A percentile compares a stretch with the other conserved stretches of the same genome.
phyloP scores from a whole-genome alignment of 352 stramenopile species.

The Pythium diclinum region DNA sequence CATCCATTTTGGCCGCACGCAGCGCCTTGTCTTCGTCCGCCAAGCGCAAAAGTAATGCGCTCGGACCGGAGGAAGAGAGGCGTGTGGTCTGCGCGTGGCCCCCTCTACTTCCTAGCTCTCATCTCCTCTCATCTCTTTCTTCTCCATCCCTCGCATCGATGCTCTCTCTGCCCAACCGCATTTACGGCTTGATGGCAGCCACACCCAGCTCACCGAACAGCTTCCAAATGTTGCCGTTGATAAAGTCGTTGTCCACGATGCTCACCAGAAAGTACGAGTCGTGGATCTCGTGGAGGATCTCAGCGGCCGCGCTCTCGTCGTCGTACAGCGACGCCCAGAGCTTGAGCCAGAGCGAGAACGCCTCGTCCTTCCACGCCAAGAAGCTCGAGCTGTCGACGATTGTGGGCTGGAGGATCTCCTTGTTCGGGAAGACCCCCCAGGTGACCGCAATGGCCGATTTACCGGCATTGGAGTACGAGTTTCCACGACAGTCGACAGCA shows the following conservation, averaged over 20 bases:
- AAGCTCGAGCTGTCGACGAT: constrained; percentile 98
- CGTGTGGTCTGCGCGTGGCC: not conserved
- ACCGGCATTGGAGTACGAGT: constrained; percentile 89
- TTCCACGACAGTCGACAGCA: constrained; percentile 86
- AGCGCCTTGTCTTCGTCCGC: constrained; percentile 16
- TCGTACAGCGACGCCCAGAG: constrained; percentile 97
- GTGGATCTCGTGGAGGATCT: constrained; percentile 94
- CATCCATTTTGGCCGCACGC: not conserved
- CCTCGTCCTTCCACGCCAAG: constrained; percentile 95
- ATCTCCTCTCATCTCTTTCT: not conserved
- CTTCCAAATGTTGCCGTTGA: constrained; percentile 85
- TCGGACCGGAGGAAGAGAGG: constrained; percentile 17
- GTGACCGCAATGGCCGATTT: constrained; percentile 95
- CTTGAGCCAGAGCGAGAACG: constrained; percentile 95
- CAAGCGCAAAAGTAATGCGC: not conserved
- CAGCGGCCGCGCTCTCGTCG: constrained; percentile 81
- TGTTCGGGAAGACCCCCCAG: constrained; percentile 98
- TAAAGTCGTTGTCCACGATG: constrained; percentile 99
- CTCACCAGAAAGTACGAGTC: constrained; percentile 98
- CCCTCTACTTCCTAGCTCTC: not conserved
- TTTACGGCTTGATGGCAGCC: not conserved
- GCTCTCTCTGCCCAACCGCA: not conserved
- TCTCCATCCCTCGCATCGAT: not conserved
- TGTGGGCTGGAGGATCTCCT: constrained; percentile 95
- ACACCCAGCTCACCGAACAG: constrained; percentile 44